Conservation (phyloP, 441 rosid species). For the Croton setiger region DNA sequence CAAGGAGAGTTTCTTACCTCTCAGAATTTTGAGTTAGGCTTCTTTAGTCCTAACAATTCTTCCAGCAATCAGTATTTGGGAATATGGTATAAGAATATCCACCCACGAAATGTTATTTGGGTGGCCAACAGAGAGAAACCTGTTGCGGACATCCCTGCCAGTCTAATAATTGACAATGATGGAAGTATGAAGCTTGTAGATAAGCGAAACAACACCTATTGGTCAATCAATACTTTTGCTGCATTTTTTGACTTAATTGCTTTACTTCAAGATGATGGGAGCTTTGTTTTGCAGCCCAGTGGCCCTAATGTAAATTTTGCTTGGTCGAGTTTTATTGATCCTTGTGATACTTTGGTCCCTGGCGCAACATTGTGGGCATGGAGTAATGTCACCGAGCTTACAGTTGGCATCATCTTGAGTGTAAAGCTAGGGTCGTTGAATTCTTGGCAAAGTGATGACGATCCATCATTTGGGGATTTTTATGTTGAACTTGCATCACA, state of each 20-base stretch:
- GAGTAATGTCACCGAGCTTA: too few species aligned
- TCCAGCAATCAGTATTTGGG: constrained; percentile 47
- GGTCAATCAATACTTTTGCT: constrained; percentile 14
- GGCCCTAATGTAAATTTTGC: neutral
- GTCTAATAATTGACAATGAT: constrained; percentile 10
- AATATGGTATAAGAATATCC: constrained; percentile 47
- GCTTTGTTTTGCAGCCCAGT: neutral
- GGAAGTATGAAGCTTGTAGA: constrained; percentile 17
- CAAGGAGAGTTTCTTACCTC: constrained; percentile 47
- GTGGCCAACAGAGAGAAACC: constrained; percentile 75
- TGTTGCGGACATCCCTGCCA: constrained; percentile 32
- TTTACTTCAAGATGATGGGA: constrained; percentile 10
- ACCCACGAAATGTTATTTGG: constrained; percentile 47
- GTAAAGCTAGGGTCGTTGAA: neutral
- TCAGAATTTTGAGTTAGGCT: constrained; percentile 54
- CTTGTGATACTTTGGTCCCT: neutral
- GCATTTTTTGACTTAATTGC: constrained; percentile 1
- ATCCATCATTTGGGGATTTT: constrained; percentile 18
- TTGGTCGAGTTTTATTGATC: neutral
- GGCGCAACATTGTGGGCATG: neutral
- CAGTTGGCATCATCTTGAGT: too few species aligned
- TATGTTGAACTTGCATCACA: constrained; percentile 3
- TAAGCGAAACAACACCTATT: constrained; percentile 2
- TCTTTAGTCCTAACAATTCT: constrained; percentile 37
- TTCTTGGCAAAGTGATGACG: constrained; percentile 20